Evolutionary conservation across 805 yeast species (phyloP).

Genomic region (Cyberlindnera misumaiensis): DNA sequence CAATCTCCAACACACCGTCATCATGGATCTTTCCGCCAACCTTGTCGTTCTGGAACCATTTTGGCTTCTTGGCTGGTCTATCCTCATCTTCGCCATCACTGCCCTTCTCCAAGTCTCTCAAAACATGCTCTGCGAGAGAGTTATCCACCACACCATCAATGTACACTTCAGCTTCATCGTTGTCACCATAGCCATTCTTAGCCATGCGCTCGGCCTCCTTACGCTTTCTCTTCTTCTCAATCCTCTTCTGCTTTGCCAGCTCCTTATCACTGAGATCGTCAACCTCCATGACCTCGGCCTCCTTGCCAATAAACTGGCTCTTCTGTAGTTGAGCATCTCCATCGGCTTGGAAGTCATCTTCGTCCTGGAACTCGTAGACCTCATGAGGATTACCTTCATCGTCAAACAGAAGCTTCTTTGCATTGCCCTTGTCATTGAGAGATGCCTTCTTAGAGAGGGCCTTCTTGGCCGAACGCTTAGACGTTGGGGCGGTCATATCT

Average conservation of each 20-base stretch:
- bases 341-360: constrained; percentile 69
- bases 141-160: constrained; percentile 26
- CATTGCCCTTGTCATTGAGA: constrained; percentile 50
- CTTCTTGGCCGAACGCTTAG: constrained; percentile 78
- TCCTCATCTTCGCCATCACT: constrained; percentile 20
- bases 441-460: constrained; percentile 84
- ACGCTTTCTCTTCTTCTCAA: constrained; percentile 84
- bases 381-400: constrained; percentile 94
- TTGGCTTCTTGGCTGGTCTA: constrained; percentile 26
- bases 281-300: constrained; percentile 57
- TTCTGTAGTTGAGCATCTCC: constrained; percentile 69
- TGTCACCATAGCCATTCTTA: constrained; percentile 11
- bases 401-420: constrained; percentile 80
- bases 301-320: constrained; percentile 57
- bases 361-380: constrained; percentile 84
- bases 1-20: constrained; percentile 53
- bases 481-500: constrained; percentile 54
- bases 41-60: constrained; percentile 32
- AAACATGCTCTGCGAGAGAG: constrained; percentile 29
- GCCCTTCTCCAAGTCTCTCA: constrained; percentile 25
- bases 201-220: constrained; percentile 65
- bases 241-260: constrained; percentile 67
- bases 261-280: constrained; percentile 77
- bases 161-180: constrained; percentile 20
- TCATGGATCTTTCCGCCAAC: constrained; percentile 22